Evolutionary conservation across 192 early-diverging fungal species (phyloP), one percentile per base, ranked within the genome.

Genomic region (Chytriomyces sp.): DNA sequence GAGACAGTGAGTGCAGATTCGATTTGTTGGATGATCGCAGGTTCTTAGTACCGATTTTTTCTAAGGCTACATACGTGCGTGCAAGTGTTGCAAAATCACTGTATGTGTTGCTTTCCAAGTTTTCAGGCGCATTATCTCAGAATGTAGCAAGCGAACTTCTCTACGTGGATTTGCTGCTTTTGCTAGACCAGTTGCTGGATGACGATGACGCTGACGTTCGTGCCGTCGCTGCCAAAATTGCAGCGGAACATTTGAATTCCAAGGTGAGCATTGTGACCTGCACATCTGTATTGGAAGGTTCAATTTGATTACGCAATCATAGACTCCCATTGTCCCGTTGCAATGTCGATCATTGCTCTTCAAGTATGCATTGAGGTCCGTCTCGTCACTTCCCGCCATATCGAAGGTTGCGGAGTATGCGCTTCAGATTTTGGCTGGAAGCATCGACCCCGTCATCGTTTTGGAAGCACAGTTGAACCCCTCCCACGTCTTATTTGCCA

Each of bases 141-240:
- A 8, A 31, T 6, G 36, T 44, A 26, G 25, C 8, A 17, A 22
- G 30, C 12, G 52, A 60, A 30, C 56, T 68, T 28, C 17, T 67
- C 5, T 74, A 76, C 39, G 83, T 82, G 57, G 80, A 85, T 32
- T 71, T 88, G 76, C 78, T 85, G 12, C 76, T 89, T 70, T 74
- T 81, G 0, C 62, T 86, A 37, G 76, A 81, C 59, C 59, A 72
- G 3, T 55, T 87, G 39, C 66, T 93, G 58, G 82, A 94, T 70
- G 93, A 94, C 80, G 93, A 94, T 64, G 91, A 94, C 62, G 81
- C 81, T 22, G 91, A 91, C 57, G 82, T 94, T 1, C 85, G 93
- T 7, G 78, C 91, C n/a, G 85, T 79, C 52, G 81, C 82, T 4
- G 85, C 92, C 2, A 59, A 58, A 26, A 86, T 89, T 67, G 89